Conservation (phyloP, 108 stramenopile genomes). For the Aurantiochytrium sp. region DNA sequence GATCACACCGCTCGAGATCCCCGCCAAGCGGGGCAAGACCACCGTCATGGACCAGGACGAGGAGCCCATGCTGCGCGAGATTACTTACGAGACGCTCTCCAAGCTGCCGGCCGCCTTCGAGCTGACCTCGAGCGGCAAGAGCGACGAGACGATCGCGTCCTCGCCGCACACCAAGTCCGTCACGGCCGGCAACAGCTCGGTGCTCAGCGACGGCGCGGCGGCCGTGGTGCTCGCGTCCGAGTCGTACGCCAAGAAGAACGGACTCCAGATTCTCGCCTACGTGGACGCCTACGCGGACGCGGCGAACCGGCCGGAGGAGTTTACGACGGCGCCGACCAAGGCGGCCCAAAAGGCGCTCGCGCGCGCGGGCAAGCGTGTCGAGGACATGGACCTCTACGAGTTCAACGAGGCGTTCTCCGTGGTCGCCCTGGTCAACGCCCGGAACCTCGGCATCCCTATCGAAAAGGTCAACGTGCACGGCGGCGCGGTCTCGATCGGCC, state of each 20-base stretch:
- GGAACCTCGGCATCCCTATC: conserved; percentile 70
- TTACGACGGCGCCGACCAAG: conserved; percentile 84
- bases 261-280: conserved; percentile 70
- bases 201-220: conserved; percentile 90
- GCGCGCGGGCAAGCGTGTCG: conserved; percentile 65
- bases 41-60: conserved; percentile 67
- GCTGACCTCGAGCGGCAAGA: conserved; percentile 45
- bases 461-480: conserved; percentile 82
- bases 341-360: conserved; percentile 80
- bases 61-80: conserved; percentile 70
- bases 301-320: conserved; percentile 76
- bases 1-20: conserved; percentile 60
- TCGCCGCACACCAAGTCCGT: conserved; percentile 50
- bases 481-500: conserved; percentile 89
- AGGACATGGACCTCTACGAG: conserved; percentile 87
- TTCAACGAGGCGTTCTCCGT: conserved; percentile 97
- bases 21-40: conserved; percentile 49
- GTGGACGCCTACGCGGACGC: conserved; percentile 80
- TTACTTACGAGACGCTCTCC: conserved; percentile 70
- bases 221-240: conserved; percentile 80
- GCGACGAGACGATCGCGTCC: conserved; percentile 58
- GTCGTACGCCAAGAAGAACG: conserved; percentile 56
- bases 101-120: conserved; percentile 78
- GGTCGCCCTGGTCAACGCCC: conserved; percentile 82
- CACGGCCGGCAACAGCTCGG: conserved; percentile 90